Conservation (phyloP, 208 protist genomes). For the Blechomonas ayalai region DNA sequence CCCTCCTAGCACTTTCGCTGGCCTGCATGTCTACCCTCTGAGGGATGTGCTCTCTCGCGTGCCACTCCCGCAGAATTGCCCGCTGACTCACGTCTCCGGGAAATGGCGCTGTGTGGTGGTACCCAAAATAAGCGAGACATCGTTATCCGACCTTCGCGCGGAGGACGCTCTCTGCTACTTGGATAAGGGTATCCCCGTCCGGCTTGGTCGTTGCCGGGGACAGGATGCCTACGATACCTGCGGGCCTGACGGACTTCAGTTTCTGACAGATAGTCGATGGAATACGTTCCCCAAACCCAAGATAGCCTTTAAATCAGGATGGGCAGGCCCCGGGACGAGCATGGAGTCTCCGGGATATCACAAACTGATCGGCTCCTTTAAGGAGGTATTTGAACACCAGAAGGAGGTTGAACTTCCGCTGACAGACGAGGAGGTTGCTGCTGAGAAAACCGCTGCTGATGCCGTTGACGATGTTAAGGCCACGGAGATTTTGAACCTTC, state of each 20-base stretch:
- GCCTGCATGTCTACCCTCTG: constrained; percentile 43
- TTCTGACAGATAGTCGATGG: constrained; percentile 39
- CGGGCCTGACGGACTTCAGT: constrained; percentile 39
- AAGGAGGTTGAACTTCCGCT: constrained; percentile 14
- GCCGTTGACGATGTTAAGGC: constrained; percentile 1
- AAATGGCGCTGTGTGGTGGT: constrained; percentile 84
- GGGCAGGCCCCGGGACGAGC: constrained; percentile 68
- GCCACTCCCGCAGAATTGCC: constrained; percentile 30
- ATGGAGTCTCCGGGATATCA: constrained; percentile 65
- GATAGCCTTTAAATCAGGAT: constrained; percentile 71
- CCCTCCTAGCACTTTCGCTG: constrained; percentile 1
- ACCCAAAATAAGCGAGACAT: constrained; percentile 17
- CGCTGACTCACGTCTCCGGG: constrained; percentile 27
- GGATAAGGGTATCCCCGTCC: constrained; percentile 49
- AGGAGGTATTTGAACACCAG: constrained; percentile 62
- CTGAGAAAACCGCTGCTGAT: not conserved
- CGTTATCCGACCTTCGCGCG: constrained; percentile 3
- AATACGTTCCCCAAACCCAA: constrained; percentile 69
- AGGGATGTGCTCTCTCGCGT: constrained; percentile 57
- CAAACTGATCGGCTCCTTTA: constrained; percentile 66
- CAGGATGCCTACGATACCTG: constrained; percentile 18
- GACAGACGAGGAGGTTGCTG: constrained; percentile 12
- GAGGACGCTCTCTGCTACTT: constrained; percentile 45
- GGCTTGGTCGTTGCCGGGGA: constrained; percentile 18
- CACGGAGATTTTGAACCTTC: constrained; percentile 53